Evolutionary conservation across 2,329 filamentous ascomycete species (phyloP).

Genomic region (Microcyclosporella mali): DNA sequence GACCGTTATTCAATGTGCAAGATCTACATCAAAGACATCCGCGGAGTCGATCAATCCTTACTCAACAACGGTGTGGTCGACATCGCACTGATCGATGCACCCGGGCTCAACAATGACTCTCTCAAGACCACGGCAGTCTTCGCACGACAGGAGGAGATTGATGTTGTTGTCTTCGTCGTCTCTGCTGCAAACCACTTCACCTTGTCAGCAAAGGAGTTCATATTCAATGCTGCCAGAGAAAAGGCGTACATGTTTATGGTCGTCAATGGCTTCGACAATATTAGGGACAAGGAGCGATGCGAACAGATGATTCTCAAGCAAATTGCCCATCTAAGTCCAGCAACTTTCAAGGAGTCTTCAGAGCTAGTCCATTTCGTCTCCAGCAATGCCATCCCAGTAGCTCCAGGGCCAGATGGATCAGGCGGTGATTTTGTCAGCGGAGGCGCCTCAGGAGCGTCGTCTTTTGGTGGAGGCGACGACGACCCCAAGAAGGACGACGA

Average conservation of each 20-base stretch:
- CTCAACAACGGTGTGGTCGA: conserved; percentile 97
- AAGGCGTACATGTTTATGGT: conserved; percentile 99
- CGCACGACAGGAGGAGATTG: conserved; percentile 94
- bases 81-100: conserved; percentile 94
- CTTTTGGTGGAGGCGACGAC: conserved; percentile 34
- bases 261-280: conserved; percentile 93
- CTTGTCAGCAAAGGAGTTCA: conserved; percentile 94
- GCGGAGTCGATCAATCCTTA: conserved; percentile 83
- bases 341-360: conserved; percentile 83
- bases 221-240: conserved; percentile 88
- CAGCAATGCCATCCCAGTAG: conserved; percentile 84
- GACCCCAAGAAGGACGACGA: conserved; percentile 34
- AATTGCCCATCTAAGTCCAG: conserved; percentile 77
- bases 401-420: conserved; percentile 52
- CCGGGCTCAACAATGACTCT: conserved; percentile 90
- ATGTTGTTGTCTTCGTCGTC: conserved; percentile 97
- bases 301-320: conserved; percentile 91
- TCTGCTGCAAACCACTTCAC: conserved; percentile 98
- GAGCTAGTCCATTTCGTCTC: conserved; percentile 98
- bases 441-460: conserved; percentile 30
- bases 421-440: conserved; percentile 33
- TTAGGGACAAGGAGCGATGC: conserved; percentile 83
- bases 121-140: conserved; percentile 97
- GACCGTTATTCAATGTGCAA: conserved; percentile 90
- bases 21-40: conserved; percentile 86